These are phyloP conservation scores for Phytophthora nicotianae DNA, from an alignment of 352 stramenopile species.

Conservation along the genomic window DNA sequence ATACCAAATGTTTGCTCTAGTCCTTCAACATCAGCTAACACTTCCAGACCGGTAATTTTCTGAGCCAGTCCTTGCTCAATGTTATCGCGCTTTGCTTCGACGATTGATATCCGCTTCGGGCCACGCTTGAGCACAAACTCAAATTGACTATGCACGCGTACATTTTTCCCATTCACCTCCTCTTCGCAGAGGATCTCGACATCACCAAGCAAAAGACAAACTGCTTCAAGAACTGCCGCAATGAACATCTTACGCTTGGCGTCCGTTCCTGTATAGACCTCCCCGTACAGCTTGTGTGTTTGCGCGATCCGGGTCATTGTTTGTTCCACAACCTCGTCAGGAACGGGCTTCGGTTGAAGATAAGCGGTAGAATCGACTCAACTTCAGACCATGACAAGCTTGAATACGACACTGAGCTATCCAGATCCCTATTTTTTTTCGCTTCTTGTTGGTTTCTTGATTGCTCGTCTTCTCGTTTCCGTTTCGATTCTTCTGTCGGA, in stretches of 20 bases:
- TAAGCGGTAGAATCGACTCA: constrained; percentile 19
- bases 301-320: constrained; percentile 5
- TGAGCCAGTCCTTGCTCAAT: constrained; percentile 33
- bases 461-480: constrained; percentile 17
- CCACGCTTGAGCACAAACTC: constrained; percentile 39
- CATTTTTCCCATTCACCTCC: constrained; percentile 22
- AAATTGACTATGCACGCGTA: constrained; percentile 32
- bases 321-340: no score
- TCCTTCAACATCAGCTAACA: constrained; percentile 10
- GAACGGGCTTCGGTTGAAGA: background rate
- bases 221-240: background rate
- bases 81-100: constrained; percentile 32
- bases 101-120: constrained; percentile 32
- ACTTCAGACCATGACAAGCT: constrained; percentile 24
- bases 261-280: constrained; percentile 14
- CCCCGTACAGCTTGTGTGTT: background rate
- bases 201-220: constrained; percentile 24
- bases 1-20: constrained; percentile 9
- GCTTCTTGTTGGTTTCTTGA: constrained; percentile 19
- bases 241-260: constrained; percentile 8
- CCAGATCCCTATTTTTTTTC: constrained; percentile 15
- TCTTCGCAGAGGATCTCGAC: constrained; percentile 22
- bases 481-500: constrained; percentile 22
- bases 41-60: no score
- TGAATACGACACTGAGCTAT: constrained; percentile 14